These are phyloP conservation scores for Arachnomyces sp. DNA, from an alignment of 2,329 filamentous ascomycete species.

Conservation along the genomic window DNA sequence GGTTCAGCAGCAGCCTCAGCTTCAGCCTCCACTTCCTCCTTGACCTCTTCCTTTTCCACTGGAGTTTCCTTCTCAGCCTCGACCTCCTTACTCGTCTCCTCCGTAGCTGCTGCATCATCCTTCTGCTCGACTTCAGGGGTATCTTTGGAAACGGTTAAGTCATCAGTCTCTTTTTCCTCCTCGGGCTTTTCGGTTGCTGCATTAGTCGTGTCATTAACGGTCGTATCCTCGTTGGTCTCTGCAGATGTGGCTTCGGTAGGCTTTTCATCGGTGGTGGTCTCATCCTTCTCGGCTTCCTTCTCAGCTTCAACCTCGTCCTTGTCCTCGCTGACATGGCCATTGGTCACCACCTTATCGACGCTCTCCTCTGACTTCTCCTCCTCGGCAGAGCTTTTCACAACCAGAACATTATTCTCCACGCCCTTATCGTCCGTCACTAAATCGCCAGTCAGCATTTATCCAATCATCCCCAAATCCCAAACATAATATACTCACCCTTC, in stretches of 20 bases:
- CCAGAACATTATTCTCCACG: slow-evolving; percentile 15
- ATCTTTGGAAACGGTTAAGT: too few relatives aligned
- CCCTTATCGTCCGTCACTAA: slow-evolving; percentile 19
- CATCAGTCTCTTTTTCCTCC: too few relatives aligned
- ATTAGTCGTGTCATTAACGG: too few relatives aligned
- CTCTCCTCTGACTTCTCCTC: slow-evolving; percentile 9
- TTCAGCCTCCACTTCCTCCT: background rate
- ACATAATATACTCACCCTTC: slow-evolving; percentile 16
- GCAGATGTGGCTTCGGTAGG: too few relatives aligned
- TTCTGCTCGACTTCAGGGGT: too few relatives aligned
- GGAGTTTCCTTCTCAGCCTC: background rate
- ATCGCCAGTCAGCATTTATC: background rate
- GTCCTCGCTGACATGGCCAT: slow-evolving; percentile 54
- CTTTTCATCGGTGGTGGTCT: slow-evolving; percentile 10
- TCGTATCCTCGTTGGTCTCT: too few relatives aligned
- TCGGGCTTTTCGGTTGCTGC: too few relatives aligned
- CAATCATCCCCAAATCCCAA: background rate
- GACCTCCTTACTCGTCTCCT: too few relatives aligned
- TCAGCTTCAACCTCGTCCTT: slow-evolving; percentile 55
- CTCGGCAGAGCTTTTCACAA: slow-evolving; percentile 5
- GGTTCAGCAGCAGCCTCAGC: too few relatives aligned
- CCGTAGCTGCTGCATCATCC: too few relatives aligned
- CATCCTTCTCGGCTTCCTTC: slow-evolving; percentile 23
- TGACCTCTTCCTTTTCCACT: background rate
- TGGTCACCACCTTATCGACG: slow-evolving; percentile 4